phyloP scores from a whole-genome alignment of 164 flowering plant species.

The Piper betle region DNA sequence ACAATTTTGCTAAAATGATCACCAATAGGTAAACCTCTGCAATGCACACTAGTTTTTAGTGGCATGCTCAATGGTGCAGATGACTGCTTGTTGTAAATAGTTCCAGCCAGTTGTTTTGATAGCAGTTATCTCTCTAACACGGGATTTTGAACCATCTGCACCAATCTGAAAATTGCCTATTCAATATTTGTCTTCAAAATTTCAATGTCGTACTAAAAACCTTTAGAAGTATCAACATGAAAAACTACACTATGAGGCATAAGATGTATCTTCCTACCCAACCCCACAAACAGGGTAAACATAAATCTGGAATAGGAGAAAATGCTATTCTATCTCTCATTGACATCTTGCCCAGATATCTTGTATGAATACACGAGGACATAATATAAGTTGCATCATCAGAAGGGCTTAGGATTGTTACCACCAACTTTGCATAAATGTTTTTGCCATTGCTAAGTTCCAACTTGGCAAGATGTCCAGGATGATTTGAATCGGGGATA shows the following conservation, averaged over 20 bases:
- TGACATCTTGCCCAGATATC: background rate
- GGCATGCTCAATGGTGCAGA: conserved; percentile 80
- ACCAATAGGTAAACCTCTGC: conserved; percentile 95
- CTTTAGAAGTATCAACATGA: background rate
- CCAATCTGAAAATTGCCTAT: conserved; percentile 49
- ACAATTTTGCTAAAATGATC: conserved; percentile 90
- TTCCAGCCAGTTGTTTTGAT: conserved; percentile 82
- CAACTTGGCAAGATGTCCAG: conserved; percentile 30
- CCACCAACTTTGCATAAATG: conserved; percentile 79
- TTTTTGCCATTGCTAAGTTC: conserved; percentile 61
- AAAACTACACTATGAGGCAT: background rate
- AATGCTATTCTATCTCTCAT: background rate
- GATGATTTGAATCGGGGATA: background rate
- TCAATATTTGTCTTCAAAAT: background rate
- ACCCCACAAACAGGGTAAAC: background rate
- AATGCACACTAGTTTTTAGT: conserved; percentile 72
- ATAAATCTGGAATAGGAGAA: background rate
- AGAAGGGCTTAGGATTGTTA: conserved; percentile 14
- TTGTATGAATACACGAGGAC: background rate
- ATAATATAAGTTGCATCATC: background rate
- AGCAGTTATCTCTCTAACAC: conserved; percentile 76
- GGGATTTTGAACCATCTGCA: conserved; percentile 92
- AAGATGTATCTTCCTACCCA: background rate
- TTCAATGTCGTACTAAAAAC: background rate
- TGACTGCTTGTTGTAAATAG: conserved; percentile 82